phyloP scores from a whole-genome alignment of 2,329 filamentous ascomycete genomes.

The Fusarium sp. region DNA sequence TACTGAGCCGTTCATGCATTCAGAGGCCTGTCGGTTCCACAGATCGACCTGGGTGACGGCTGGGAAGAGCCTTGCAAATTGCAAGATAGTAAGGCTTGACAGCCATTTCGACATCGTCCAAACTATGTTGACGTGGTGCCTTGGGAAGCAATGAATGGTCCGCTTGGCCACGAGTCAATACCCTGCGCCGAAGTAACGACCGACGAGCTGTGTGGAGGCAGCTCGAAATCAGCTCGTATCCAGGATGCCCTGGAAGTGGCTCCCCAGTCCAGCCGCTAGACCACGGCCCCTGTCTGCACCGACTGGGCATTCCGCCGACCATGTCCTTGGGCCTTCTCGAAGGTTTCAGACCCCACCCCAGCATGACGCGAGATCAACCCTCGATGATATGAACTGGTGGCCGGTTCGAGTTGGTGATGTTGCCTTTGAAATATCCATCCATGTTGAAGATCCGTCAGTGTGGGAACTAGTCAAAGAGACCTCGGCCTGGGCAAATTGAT shows the following conservation, averaged over 20 bases:
- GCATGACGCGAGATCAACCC: constrained; percentile 45
- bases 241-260: constrained; percentile 24
- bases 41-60: constrained; percentile 28
- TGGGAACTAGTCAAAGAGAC: constrained; percentile 21
- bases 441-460: constrained; percentile 41
- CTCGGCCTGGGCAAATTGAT: constrained; percentile 31
- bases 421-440: constrained; percentile 34
- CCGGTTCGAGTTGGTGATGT: constrained; percentile 29
- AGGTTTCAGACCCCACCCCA: constrained; percentile 44
- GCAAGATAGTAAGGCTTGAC: constrained; percentile 16
- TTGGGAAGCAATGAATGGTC: constrained; percentile 29
- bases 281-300: constrained; percentile 31
- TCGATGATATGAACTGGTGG: constrained; percentile 41
- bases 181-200: constrained; percentile 35
- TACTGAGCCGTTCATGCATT: constrained; percentile 41
- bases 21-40: constrained; percentile 27
- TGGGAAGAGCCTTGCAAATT: constrained; percentile 29
- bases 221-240: constrained; percentile 42
- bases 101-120: constrained; percentile 22
- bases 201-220: constrained; percentile 28
- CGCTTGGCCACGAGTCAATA: constrained; percentile 42
- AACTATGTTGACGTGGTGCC: constrained; percentile 23
- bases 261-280: constrained; percentile 34
- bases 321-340: constrained; percentile 48
- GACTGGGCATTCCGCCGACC: constrained; percentile 45